Conservation (phyloP, 2,329 filamentous ascomycete genomes). For the Dactylellina haptotyla region DNA sequence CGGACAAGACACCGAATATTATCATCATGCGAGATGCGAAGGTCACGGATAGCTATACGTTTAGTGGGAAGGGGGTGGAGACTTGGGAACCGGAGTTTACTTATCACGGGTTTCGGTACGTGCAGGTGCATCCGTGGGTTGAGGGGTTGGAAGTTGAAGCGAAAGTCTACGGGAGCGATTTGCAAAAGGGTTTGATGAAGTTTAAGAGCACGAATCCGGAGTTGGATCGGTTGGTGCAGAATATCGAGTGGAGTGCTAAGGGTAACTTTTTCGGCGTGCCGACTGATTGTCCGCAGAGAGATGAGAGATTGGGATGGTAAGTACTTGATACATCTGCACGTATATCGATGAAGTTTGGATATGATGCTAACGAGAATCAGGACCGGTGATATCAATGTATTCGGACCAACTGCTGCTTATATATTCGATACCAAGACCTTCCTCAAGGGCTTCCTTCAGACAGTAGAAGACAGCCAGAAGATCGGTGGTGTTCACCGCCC, state of each 20-base stretch:
- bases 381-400: conserved; percentile 57
- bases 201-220: conserved; percentile 67
- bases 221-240: conserved; percentile 68
- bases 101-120: conserved; percentile 67
- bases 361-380: not conserved
- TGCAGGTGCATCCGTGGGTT: conserved; percentile 65
- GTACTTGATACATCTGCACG: conserved; percentile 43
- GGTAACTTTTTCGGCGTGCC: conserved; percentile 70
- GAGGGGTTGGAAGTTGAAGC: conserved; percentile 58
- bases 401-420: conserved; percentile 66
- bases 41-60: conserved; percentile 18
- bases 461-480: conserved; percentile 62
- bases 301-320: conserved; percentile 69
- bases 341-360: too few species aligned
- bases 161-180: conserved; percentile 66
- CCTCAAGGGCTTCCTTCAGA: conserved; percentile 65
- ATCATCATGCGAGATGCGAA: conserved; percentile 20
- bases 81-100: conserved; percentile 65
- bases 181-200: conserved; percentile 64
- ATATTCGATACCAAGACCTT: conserved; percentile 68
- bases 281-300: conserved; percentile 69
- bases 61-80: conserved; percentile 5
- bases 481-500: conserved; percentile 58
- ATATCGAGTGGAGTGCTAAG: conserved; percentile 69
- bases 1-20: conserved; percentile 15